A percentile compares a stretch with the other conserved stretches of the same genome.
Conservation (phyloP, 441 rosid genomes). For the Sinapis alba region DNA sequence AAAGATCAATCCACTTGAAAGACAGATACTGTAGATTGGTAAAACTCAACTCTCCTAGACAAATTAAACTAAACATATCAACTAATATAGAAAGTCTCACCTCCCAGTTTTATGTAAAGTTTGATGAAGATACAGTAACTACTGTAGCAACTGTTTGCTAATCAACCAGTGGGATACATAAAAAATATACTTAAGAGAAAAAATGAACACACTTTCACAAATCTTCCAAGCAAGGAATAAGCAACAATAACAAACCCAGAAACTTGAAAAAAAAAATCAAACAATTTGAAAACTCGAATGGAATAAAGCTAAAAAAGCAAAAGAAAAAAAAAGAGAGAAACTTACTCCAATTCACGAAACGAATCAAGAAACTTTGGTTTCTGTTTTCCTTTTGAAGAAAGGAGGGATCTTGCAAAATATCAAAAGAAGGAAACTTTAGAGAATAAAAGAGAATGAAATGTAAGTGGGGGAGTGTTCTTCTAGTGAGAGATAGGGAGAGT, state of each 20-base stretch:
- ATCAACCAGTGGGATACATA: slow-evolving; percentile 28
- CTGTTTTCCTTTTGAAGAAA: background rate
- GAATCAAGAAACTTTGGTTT: slow-evolving; percentile 10
- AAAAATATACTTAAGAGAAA: background rate
- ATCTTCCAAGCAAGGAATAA: slow-evolving; percentile 42
- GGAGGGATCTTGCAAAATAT: slow-evolving; percentile 34
- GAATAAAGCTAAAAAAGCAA: slow-evolving; percentile 27
- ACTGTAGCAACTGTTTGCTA: slow-evolving; percentile 18
- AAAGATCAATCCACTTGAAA: slow-evolving; percentile 25
- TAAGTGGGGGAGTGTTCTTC: slow-evolving; percentile 23
- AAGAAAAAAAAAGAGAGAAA: slow-evolving; percentile 18
- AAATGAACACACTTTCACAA: slow-evolving; percentile 13
- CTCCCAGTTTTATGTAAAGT: slow-evolving; percentile 6
- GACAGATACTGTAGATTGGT: slow-evolving; percentile 24
- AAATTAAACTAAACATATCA: slow-evolving; percentile 6
- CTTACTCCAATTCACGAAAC: slow-evolving; percentile 35
- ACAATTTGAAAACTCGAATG: background rate
- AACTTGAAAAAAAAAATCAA: background rate
- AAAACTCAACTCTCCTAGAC: slow-evolving; percentile 7
- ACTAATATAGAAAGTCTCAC: background rate
- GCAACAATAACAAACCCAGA: slow-evolving; percentile 22
- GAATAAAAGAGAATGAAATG: slow-evolving; percentile 16
- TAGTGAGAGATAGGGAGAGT: slow-evolving; percentile 31
- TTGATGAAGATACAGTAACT: slow-evolving; percentile 21
- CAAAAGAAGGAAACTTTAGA: slow-evolving; percentile 3